These are phyloP conservation scores for Cyberlindnera misumaiensis DNA, from an alignment of 805 yeast genomes.

Conservation along the genomic window DNA sequence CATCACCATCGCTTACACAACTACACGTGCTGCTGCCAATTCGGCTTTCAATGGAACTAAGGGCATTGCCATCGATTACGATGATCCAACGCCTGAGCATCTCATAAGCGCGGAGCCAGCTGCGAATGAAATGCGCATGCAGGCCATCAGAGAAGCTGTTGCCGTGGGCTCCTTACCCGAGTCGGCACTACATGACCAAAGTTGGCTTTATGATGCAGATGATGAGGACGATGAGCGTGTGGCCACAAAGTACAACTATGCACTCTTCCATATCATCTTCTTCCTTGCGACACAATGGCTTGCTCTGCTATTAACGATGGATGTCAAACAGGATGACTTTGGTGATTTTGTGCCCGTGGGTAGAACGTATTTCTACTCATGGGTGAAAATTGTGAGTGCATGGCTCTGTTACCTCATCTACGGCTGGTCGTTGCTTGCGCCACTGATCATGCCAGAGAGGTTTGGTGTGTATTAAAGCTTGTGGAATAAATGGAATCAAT, in stretches of 20 bases:
- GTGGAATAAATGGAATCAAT: neutral
- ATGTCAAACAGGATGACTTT: slow-evolving; percentile 73
- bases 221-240: slow-evolving; percentile 52
- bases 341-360: slow-evolving; percentile 97
- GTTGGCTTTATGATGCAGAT: slow-evolving; percentile 44
- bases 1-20: slow-evolving; percentile 92
- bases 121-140: slow-evolving; percentile 70
- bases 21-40: slow-evolving; percentile 91
- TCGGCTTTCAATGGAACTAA: slow-evolving; percentile 49
- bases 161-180: slow-evolving; percentile 93
- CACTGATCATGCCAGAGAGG: slow-evolving; percentile 84
- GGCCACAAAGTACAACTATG: slow-evolving; percentile 74
- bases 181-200: slow-evolving; percentile 73
- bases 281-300: slow-evolving; percentile 95
- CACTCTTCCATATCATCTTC: slow-evolving; percentile 85
- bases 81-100: slow-evolving; percentile 24
- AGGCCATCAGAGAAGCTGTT: slow-evolving; percentile 91
- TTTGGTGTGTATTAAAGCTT: slow-evolving; percentile 35
- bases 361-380: slow-evolving; percentile 87
- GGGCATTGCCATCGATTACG: slow-evolving; percentile 27
- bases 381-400: slow-evolving; percentile 89
- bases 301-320: slow-evolving; percentile 87
- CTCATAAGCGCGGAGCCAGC: slow-evolving; percentile 43
- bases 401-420: slow-evolving; percentile 87
- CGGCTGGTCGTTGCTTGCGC: slow-evolving; percentile 89